These are phyloP conservation scores for Hypoxylon perforatum DNA, from an alignment of 495 filamentous ascomycete genomes.

Conservation along the genomic window DNA sequence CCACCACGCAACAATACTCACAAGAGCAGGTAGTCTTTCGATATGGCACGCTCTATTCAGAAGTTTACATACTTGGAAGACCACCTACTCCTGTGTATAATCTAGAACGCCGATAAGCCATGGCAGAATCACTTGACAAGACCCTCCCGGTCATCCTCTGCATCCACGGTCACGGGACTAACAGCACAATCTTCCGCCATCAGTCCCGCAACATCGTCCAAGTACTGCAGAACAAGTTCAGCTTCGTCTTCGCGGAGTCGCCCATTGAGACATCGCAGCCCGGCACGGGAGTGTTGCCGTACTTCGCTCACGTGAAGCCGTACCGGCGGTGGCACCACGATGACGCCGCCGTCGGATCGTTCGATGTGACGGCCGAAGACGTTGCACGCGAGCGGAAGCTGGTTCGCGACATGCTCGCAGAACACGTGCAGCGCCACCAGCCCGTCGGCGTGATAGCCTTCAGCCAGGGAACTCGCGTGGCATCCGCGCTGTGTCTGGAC, in stretches of 20 bases:
- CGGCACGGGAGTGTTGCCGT: neutral
- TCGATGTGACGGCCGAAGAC: neutral
- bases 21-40: too few species aligned
- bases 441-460: neutral
- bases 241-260: neutral
- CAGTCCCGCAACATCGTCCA: neutral
- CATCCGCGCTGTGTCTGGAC: neutral
- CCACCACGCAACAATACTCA: too few species aligned
- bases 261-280: neutral
- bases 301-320: neutral
- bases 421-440: neutral
- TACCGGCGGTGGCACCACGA: neutral
- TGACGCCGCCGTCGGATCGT: neutral
- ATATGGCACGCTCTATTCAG: too few species aligned
- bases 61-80: too few species aligned
- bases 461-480: neutral
- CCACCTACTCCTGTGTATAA: too few species aligned
- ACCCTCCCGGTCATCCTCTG: neutral
- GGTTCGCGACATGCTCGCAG: neutral
- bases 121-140: neutral
- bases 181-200: neutral
- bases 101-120: too few species aligned
- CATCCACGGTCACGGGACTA: neutral
- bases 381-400: neutral
- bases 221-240: neutral